Conservation (phyloP, 2,329 filamentous ascomycete genomes). For the Microcera coccophila region DNA sequence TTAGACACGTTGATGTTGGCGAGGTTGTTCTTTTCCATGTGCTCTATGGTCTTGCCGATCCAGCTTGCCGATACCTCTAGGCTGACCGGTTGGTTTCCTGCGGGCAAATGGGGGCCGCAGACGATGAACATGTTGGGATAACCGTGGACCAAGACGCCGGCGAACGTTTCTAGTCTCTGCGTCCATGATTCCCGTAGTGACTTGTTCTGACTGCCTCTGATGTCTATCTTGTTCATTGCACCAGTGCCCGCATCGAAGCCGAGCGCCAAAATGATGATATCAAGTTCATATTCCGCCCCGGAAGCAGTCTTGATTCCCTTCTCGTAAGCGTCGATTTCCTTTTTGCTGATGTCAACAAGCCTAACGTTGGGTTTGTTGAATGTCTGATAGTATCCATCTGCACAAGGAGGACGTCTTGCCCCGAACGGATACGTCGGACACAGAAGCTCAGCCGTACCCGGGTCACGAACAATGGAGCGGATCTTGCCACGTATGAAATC, state of each 20-base stretch:
- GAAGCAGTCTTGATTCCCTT: conserved; percentile 6
- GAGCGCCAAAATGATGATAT: conserved; percentile 15
- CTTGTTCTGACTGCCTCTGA: conserved; percentile 5
- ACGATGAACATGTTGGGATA: conserved; percentile 15
- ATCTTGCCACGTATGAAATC: conserved; percentile 14
- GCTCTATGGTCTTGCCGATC: conserved; percentile 6
- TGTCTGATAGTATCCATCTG: conserved; percentile 13
- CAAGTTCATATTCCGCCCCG: conserved; percentile 8
- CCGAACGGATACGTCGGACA: conserved; percentile 9
- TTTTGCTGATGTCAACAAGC: conserved; percentile 9
- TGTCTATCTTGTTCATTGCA: conserved; percentile 6
- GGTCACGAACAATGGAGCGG: conserved; percentile 8
- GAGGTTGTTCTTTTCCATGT: conserved; percentile 5
- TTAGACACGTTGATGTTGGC: conserved; percentile 4
- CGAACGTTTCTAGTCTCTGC: conserved; percentile 6
- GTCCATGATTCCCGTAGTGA: conserved; percentile 6
- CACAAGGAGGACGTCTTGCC: conserved; percentile 11
- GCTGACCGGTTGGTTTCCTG: conserved; percentile 11
- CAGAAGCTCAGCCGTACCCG: conserved; percentile 6
- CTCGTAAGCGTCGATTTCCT: conserved; percentile 3
- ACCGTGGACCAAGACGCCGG: conserved; percentile 5
- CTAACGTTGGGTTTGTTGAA: conserved; percentile 13
- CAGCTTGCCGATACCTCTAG: conserved; percentile 6
- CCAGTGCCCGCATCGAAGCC: conserved; percentile 14
- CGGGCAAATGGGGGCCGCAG: conserved; percentile 9